These are phyloP conservation scores for Phytophthora ohioensis DNA, from an alignment of 352 stramenopile species.

Conservation along the genomic window DNA sequence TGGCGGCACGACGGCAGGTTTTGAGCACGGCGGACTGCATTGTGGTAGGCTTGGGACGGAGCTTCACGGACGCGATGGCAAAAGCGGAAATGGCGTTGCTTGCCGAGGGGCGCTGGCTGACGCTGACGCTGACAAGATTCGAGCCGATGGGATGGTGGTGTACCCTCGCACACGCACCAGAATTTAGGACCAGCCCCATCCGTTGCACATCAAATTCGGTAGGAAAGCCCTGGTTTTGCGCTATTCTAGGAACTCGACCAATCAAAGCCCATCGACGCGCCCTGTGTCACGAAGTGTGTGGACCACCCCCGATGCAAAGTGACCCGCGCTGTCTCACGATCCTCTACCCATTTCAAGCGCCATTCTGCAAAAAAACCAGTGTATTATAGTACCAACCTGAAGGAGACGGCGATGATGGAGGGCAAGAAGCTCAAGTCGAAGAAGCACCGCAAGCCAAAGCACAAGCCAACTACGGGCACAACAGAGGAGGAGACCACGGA, in stretches of 20 bases:
- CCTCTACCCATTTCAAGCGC: neutral
- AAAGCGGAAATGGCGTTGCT: slow-evolving; percentile 34
- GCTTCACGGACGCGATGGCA: slow-evolving; percentile 2
- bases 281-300: neutral
- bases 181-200: neutral
- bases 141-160: slow-evolving; percentile 6
- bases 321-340: neutral
- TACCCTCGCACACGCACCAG: slow-evolving; percentile 15
- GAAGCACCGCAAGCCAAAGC: too few species aligned
- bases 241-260: slow-evolving; percentile 10
- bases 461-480: too few species aligned
- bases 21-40: slow-evolving; percentile 40
- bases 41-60: neutral
- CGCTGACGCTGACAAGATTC: slow-evolving; percentile 22
- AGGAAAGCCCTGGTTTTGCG: neutral
- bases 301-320: neutral
- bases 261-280: slow-evolving; percentile 5
- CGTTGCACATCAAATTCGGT: neutral
- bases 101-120: slow-evolving; percentile 3
- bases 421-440: too few species aligned
- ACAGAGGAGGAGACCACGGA: too few species aligned
- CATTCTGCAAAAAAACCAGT: neutral
- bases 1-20: slow-evolving; percentile 28
- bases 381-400: neutral
- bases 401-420: too few species aligned